A percentile compares a stretch with the other conserved stretches of the same genome.
These are phyloP conservation scores for Thalia dealbata DNA, from an alignment of 176 grass and related monocot genomes.

Conservation along the genomic window DNA sequence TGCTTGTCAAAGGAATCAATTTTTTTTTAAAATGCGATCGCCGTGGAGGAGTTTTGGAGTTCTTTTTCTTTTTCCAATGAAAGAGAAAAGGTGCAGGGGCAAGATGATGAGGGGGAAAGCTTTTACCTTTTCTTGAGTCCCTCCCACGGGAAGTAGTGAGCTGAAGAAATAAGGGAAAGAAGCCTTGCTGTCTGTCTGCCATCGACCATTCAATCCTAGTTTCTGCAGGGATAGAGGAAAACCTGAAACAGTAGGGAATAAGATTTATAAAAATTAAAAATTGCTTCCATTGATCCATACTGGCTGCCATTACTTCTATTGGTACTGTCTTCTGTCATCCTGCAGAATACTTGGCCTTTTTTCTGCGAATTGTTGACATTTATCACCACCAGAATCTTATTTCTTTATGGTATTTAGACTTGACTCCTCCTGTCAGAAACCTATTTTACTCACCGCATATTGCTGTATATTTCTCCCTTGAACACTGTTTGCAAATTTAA, in stretches of 20 bases:
- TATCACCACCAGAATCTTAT: neutral
- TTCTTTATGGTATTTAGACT: neutral
- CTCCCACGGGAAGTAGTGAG: neutral
- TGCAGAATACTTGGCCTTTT: too few relatives aligned
- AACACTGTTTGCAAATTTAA: neutral
- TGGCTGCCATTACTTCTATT: too few relatives aligned
- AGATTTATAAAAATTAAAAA: neutral
- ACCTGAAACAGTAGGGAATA: neutral
- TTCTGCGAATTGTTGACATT: neutral
- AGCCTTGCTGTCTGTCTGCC: neutral
- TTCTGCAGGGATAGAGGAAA: neutral
- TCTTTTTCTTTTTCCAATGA: conserved; percentile 18
- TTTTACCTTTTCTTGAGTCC: neutral
- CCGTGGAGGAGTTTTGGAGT: conserved; percentile 16
- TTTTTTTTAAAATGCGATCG: conserved; percentile 8
- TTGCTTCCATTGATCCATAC: neutral
- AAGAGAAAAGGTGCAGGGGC: neutral
- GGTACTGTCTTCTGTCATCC: too few relatives aligned
- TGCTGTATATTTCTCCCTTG: neutral
- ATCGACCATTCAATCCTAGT: neutral
- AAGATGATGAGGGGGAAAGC: neutral
- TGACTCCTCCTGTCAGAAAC: neutral
- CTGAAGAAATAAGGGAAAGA: neutral
- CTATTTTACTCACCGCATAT: neutral
- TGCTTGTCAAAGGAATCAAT: conserved; percentile 54